Evolutionary conservation across 768 basidiomycete species (phyloP).

Genomic region (Tremella fuciformis): DNA sequence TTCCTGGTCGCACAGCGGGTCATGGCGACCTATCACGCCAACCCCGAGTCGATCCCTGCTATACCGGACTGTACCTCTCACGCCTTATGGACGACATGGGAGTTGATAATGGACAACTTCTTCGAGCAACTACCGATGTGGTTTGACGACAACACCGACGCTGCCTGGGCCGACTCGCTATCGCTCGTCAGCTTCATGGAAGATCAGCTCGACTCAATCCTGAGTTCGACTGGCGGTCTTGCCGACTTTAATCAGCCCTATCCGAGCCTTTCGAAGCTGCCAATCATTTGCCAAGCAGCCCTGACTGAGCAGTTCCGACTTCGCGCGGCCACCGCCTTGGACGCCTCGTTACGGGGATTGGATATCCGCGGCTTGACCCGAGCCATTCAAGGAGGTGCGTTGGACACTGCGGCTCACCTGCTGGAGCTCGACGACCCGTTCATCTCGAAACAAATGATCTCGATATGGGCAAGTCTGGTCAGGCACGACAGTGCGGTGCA

Average conservation of each 20-base stretch:
- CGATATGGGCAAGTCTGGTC: slow-evolving; percentile 41
- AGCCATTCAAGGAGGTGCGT: slow-evolving; percentile 36
- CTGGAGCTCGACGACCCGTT: slow-evolving; percentile 18
- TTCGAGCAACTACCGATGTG: slow-evolving; percentile 43
- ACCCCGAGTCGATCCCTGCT: slow-evolving; percentile 37
- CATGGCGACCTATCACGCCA: slow-evolving; percentile 28
- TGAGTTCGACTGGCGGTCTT: slow-evolving; percentile 9
- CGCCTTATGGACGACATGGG: slow-evolving; percentile 43
- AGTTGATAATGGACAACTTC: slow-evolving; percentile 44
- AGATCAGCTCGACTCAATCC: slow-evolving; percentile 41
- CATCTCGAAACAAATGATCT: slow-evolving; percentile 24
- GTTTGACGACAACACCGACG: slow-evolving; percentile 23
- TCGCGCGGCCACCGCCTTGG: slow-evolving; percentile 32
- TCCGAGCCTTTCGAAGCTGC: slow-evolving; percentile 24
- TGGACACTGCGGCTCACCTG: slow-evolving; percentile 35
- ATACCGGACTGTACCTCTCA: slow-evolving; percentile 35
- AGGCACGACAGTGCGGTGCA: slow-evolving; percentile 26
- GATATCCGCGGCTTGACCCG: slow-evolving; percentile 20
- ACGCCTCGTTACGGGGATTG: slow-evolving; percentile 23
- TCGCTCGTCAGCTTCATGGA: slow-evolving; percentile 41
- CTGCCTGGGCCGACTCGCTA: slow-evolving; percentile 28
- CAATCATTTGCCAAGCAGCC: slow-evolving; percentile 42
- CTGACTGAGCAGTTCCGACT: slow-evolving; percentile 14
- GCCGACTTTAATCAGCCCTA: slow-evolving; percentile 10
- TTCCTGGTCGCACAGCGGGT: slow-evolving; percentile 43